A percentile compares a stretch with the other conserved stretches of the same genome.
Conservation (phyloP, 441 rosid genomes). For the Gossypium gossypioides region DNA sequence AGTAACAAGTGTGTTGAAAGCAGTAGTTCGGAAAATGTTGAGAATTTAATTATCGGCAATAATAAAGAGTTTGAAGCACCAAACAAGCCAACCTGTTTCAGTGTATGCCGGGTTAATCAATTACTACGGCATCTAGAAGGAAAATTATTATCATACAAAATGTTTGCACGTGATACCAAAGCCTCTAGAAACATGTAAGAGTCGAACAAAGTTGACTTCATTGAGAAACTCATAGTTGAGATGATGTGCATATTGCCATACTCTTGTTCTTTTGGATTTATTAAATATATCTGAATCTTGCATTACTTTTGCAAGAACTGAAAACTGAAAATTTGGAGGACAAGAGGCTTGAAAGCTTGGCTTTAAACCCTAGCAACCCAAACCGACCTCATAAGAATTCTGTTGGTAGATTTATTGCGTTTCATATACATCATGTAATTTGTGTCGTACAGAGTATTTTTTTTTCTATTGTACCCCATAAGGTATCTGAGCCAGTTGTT, state of each 20-base stretch:
- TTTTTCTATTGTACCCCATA: not conserved
- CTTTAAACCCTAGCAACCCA: not conserved
- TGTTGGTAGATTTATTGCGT: not conserved
- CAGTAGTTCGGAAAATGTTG: slow-evolving; percentile 21
- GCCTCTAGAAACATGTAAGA: slow-evolving; percentile 88
- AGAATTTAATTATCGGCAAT: slow-evolving; percentile 20
- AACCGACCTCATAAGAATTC: not conserved
- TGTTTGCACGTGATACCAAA: slow-evolving; percentile 93
- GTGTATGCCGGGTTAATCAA: slow-evolving; percentile 56
- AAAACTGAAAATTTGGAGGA: not conserved
- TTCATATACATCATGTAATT: not conserved
- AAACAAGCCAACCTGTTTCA: slow-evolving; percentile 44
- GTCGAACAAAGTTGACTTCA: not conserved
- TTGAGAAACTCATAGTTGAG: not conserved
- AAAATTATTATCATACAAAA: slow-evolving; percentile 67
- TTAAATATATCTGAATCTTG: not conserved
- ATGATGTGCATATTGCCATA: not conserved
- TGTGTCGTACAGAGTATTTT: not conserved
- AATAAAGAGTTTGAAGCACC: slow-evolving; percentile 30
- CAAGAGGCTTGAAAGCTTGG: not conserved
- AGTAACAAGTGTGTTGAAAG: slow-evolving; percentile 27
- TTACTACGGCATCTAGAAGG: slow-evolving; percentile 77
- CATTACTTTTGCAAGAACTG: not conserved
- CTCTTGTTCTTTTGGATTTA: not conserved
- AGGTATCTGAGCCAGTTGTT: not conserved